These are phyloP conservation scores for Podaxis pistillaris DNA, from an alignment of 768 basidiomycete species.

Conservation along the genomic window DNA sequence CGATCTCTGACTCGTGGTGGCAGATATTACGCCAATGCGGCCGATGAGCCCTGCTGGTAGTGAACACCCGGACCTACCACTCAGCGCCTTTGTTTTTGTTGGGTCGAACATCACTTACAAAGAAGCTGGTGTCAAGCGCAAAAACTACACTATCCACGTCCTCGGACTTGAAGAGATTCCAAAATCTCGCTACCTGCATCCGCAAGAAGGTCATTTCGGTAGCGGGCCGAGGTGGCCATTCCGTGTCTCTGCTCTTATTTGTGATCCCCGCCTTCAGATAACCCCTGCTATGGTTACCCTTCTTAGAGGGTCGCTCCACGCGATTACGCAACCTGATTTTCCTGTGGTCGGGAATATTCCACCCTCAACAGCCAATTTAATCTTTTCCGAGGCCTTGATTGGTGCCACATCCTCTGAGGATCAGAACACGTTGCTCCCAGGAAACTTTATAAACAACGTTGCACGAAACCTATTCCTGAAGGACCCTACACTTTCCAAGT, in stretches of 20 bases:
- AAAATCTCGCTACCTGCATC: too few relatives aligned
- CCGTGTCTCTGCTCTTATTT: not conserved
- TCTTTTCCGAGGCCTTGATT: not conserved
- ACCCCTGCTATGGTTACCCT: not conserved
- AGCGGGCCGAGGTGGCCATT: not conserved
- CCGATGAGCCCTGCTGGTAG: not conserved
- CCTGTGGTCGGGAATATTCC: not conserved
- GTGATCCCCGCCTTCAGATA: not conserved
- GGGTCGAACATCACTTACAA: not conserved
- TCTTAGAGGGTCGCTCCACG: not conserved
- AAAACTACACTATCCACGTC: too few relatives aligned
- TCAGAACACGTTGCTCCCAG: not conserved
- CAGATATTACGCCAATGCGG: not conserved
- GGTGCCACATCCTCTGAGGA: not conserved
- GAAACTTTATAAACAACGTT: not conserved
- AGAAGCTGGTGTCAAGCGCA: too few relatives aligned
- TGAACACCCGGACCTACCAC: not conserved
- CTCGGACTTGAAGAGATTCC: too few relatives aligned
- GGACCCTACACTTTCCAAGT: not conserved
- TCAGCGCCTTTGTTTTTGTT: not conserved
- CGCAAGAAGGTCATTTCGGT: too few relatives aligned
- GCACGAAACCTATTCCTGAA: not conserved
- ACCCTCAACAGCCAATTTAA: not conserved
- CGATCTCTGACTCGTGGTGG: not conserved
- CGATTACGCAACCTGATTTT: not conserved